Conservation (phyloP, 257 asterid genomes). For the Lycium barbarum region DNA sequence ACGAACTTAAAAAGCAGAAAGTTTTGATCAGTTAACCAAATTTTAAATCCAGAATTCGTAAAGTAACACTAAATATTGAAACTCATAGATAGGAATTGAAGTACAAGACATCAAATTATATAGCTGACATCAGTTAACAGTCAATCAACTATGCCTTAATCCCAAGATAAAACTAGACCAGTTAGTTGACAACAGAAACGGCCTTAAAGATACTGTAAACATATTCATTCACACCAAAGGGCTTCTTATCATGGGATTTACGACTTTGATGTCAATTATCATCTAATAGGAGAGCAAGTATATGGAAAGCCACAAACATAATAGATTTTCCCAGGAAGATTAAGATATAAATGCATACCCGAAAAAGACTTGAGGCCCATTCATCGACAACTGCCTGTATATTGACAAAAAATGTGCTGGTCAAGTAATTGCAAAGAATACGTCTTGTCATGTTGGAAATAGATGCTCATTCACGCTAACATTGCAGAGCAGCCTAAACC, state of each 20-base stretch:
- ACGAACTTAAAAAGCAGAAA: constrained; percentile 12
- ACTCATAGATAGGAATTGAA: not conserved
- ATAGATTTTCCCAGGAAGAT: constrained; percentile 11
- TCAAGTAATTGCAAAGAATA: constrained; percentile 25
- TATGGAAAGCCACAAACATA: not conserved
- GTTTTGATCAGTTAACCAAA: not conserved
- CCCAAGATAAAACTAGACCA: not conserved
- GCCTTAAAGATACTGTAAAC: too few relatives aligned
- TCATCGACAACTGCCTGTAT: constrained; percentile 89
- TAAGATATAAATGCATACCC: constrained; percentile 64
- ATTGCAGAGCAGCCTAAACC: constrained; percentile 24
- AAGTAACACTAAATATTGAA: constrained; percentile 5
- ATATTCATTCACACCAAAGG: constrained; percentile 13
- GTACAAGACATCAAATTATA: not conserved
- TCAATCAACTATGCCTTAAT: constrained; percentile 1
- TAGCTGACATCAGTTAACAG: not conserved
- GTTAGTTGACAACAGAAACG: not conserved
- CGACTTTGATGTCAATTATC: constrained; percentile 11
- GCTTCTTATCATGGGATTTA: not conserved
- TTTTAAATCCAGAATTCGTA: not conserved
- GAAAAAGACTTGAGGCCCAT: constrained; percentile 99
- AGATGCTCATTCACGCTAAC: constrained; percentile 1
- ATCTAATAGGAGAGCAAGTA: not conserved
- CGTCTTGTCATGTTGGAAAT: not conserved
- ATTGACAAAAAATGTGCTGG: constrained; percentile 36